Evolutionary conservation across 2,329 filamentous ascomycete genomes (phyloP).

Genomic region (Arthrinium phaeospermum): DNA sequence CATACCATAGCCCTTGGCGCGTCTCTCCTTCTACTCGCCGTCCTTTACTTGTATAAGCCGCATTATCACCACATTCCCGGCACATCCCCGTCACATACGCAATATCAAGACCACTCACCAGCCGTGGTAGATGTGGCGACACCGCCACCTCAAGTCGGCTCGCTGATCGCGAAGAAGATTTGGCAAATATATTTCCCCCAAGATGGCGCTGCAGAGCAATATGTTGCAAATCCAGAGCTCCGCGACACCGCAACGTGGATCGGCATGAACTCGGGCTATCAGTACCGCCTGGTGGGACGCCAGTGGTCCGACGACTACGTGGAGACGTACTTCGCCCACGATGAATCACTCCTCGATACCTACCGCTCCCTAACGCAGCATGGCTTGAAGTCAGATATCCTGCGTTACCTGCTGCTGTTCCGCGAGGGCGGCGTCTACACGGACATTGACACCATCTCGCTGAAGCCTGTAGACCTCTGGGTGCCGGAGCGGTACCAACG

Average conservation of each 20-base stretch:
- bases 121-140: background rate
- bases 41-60: background rate
- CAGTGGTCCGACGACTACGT: conserved; percentile 36
- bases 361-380: conserved; percentile 32
- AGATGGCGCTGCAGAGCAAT: conserved; percentile 13
- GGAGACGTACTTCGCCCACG: conserved; percentile 28
- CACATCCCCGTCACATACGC: background rate
- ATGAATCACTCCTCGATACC: conserved; percentile 24
- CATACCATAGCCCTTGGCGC: background rate
- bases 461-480: conserved; percentile 52
- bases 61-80: background rate
- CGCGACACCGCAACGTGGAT: conserved; percentile 33
- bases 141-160: background rate
- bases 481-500: conserved; percentile 50
- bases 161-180: conserved; percentile 32
- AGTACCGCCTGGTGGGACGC: conserved; percentile 33
- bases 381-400: conserved; percentile 53
- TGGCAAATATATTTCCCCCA: conserved; percentile 37
- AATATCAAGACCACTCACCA: background rate
- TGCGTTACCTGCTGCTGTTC: conserved; percentile 72
- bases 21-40: background rate
- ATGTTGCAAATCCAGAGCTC: conserved; percentile 25
- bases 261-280: conserved; percentile 32
- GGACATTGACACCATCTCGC: conserved; percentile 50
- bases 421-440: conserved; percentile 63